Base-by-base conservation (phyloP, 345 rosid genomes). In the Corymbia maculata region DNA sequence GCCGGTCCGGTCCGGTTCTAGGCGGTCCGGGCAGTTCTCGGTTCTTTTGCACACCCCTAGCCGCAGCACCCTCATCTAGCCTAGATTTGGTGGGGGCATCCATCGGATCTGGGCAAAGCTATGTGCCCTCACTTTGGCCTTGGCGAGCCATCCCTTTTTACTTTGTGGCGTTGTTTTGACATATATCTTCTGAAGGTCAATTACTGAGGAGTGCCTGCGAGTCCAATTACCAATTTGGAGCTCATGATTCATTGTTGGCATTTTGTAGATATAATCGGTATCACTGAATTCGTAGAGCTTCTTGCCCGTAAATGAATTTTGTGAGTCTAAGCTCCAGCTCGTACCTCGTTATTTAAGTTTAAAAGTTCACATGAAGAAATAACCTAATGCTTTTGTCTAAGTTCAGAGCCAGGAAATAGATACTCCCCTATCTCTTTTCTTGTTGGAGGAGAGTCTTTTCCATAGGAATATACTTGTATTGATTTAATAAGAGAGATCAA, bases 91-190 rank as follows among this genome's bases (percentile, higher is more conserved):
- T 0, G 2, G 22, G 12, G 28, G 12, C 22, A 26, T 55, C 61
- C 12, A 22, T 55, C 21, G 12, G 61, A 55, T 55, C 1, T 55
- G 12, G 28, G 28, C 26, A 21, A 55, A 8, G 28, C 28, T 11
- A 0, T 0, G 3, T 0, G 28, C 61, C 61, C 28, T 55, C 13
- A 9, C 28, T 21, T 55, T 9, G 61, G 61, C 61, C 61, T 9
- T 55, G 13, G 61, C 0, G 4, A 22, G 61, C 28, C 1, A 55
- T 55, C 61, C 61, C 61, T 1, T 26, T 59, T 59, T 59, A 3
- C 68, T 55, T 55, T 22, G 28, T 22, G 61, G 32, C 26, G 32
- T 7, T 61, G 32, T 28, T 61, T 61, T 61, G 68, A 26, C 16
- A 61, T 61, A 7, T 26, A 61, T 61, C 26, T 26, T 59, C 28